Percentiles rank a stretch among this genome's conserved stretches.
These are phyloP conservation scores for Fusarium pseudocircinatum DNA, from an alignment of 2,329 filamentous ascomycete genomes.

Conservation along the genomic window DNA sequence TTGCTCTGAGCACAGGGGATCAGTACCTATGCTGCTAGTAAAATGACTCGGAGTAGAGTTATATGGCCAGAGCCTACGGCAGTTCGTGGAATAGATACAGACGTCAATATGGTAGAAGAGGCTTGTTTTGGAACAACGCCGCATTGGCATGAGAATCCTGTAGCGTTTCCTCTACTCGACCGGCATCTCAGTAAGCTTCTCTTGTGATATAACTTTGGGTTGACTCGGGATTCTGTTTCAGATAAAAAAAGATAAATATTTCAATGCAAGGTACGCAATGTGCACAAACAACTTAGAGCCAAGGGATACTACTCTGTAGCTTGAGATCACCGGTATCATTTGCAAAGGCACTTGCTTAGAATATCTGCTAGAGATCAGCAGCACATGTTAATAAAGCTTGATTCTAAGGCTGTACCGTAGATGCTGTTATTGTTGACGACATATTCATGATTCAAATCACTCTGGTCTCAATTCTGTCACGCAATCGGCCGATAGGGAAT, in stretches of 20 bases:
- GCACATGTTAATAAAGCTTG: slow-evolving; percentile 7
- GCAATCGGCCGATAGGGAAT: slow-evolving; percentile 7
- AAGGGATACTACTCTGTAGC: neutral
- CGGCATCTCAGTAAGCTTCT: neutral
- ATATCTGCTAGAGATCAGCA: neutral
- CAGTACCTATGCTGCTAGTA: neutral
- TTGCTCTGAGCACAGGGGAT: neutral
- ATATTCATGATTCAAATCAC: neutral
- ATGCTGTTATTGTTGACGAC: neutral
- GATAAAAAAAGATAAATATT: neutral
- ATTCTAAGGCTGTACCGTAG: neutral
- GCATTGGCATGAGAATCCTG: slow-evolving; percentile 9
- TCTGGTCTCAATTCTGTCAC: neutral
- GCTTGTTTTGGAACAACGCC: neutral
- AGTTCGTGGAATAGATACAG: slow-evolving; percentile 2
- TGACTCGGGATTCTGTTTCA: neutral
- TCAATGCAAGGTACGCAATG: neutral
- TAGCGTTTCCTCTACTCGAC: slow-evolving; percentile 3
- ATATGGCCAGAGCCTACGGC: neutral
- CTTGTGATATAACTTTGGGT: neutral
- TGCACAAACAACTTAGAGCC: neutral
- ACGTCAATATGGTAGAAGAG: neutral
- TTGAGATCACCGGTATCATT: neutral
- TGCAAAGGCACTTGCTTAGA: neutral
- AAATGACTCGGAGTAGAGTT: neutral